Evolutionary conservation across 169 alveolate genomes (phyloP).

Genomic region (Cryptosporidium muris): DNA sequence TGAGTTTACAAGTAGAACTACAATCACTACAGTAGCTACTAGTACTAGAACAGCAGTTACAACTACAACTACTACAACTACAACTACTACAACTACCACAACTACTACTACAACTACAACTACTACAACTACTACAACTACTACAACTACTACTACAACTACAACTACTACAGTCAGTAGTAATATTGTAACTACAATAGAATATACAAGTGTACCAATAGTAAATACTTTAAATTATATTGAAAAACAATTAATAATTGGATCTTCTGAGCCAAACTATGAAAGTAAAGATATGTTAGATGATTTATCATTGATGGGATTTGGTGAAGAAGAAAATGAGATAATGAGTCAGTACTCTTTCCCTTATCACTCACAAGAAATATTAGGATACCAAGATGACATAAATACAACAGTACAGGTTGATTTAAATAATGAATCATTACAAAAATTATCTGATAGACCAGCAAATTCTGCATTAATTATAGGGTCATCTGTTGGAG

Average conservation of each 20-base stretch:
- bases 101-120: conserved; percentile 12
- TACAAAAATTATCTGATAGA: no score
- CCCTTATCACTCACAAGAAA: no score
- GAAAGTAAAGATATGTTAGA: not conserved
- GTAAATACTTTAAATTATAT: not conserved
- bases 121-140: not conserved
- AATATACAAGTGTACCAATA: not conserved
- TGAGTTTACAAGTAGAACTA: not conserved
- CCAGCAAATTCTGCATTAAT: no score
- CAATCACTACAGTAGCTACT: not conserved
- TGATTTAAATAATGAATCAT: no score
- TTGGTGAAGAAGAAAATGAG: conserved; percentile 61
- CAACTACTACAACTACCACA: conserved; percentile 9
- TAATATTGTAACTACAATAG: not conserved
- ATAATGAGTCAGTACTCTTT: no score
- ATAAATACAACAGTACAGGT: no score
- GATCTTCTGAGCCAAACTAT: not conserved
- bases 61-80: conserved; percentile 14
- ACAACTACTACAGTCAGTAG: conserved; percentile 3
- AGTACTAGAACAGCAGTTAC: not conserved
- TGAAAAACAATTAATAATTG: not conserved
- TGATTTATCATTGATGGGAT: conserved; percentile 31
- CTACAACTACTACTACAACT: not conserved
- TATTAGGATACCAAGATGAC: no score
- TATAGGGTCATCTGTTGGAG: no score